Percentiles rank a stretch among this genome's conserved stretches.
phyloP scores from a whole-genome alignment of 73 alveolate genomes.

The Stentor coeruleus region DNA sequence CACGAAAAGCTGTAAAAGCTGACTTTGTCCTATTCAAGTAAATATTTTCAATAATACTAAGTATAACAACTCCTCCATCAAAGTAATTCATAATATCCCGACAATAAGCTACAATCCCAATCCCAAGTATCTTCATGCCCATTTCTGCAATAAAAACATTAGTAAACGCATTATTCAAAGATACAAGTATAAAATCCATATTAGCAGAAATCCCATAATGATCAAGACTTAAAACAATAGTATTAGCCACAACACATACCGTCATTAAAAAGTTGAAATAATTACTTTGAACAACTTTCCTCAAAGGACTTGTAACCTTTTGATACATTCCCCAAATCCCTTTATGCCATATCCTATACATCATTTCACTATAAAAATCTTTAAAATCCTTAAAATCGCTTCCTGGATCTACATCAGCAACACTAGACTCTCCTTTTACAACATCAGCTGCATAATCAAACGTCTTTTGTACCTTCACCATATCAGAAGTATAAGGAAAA shows the following conservation, averaged over 20 bases:
- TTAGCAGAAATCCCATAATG: conserved; percentile 51
- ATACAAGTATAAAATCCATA: conserved; percentile 28
- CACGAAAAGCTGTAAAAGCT: conserved; percentile 29
- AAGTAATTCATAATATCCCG: conserved; percentile 73
- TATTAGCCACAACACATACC: conserved; percentile 59
- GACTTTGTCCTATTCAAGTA: conserved; percentile 69
- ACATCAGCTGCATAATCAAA: no score
- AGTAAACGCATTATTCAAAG: conserved; percentile 63
- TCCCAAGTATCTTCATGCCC: conserved; percentile 60
- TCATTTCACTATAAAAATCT: no score
- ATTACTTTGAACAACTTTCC: neutral
- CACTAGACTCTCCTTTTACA: neutral
- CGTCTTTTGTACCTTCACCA: no score
- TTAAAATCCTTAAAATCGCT: no score
- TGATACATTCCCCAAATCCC: neutral
- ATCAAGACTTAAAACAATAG: conserved; percentile 67
- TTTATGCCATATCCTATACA: neutral
- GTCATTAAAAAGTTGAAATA: conserved; percentile 40
- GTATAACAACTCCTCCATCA: conserved; percentile 53
- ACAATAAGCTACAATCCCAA: conserved; percentile 58
- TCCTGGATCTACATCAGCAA: neutral
- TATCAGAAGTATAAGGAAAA: no score
- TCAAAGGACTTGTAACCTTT: neutral
- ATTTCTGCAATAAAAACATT: conserved; percentile 64
- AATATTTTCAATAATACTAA: conserved; percentile 9